Base-by-base conservation (phyloP, 805 yeast species). In the Cyberlindnera suaveolens region DNA sequence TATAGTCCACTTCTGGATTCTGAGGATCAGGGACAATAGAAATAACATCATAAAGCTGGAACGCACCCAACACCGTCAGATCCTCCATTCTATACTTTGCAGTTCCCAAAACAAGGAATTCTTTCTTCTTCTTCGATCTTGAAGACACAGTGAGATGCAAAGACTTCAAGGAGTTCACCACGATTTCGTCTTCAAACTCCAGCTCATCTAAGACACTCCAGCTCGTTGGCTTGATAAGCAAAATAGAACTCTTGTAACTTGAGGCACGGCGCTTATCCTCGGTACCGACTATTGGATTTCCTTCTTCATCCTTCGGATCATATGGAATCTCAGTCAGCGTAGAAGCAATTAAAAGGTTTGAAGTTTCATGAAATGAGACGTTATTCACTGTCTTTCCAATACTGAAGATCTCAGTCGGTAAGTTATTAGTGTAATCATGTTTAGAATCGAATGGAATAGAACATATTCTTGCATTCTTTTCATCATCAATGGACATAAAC, bases 1-100 rank as follows among this genome's bases (percentile, higher is more conserved):
- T 85, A 59, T 77, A 85, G 52, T 80, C 82, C 2, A 89, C 81
- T 50, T 88, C 95, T 0, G 96, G 96, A 45, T 73, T 75, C 0
- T 83, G 89, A 1, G 91, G 91, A 56, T 88, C 96, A 0, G 96
- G 96, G 49, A 86, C 87, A 60, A 89, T 83, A 45, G 82, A 89
- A 42, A 84, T 80, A 27, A 85, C 71, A 50, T 89, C 96, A 54
- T 67, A 81, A 1, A 90, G 66, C 44, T 78, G 77, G 63, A 87
- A 84, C 1, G 81, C 69, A 0, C 99, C 99, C 54, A 79, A 77
- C 0, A 95, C 76, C 4, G 86, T 75, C 46, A 83, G 65, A 63
- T 89, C 96, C 58, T 91, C 99, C 46, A 81, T 78, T 45, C 91
- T 72, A 41, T 80, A 74, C 42, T 73, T 69, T 1, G 93, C 84